Conservation (phyloP, 2,329 filamentous ascomycete species). For the Diaporthe sp. region DNA sequence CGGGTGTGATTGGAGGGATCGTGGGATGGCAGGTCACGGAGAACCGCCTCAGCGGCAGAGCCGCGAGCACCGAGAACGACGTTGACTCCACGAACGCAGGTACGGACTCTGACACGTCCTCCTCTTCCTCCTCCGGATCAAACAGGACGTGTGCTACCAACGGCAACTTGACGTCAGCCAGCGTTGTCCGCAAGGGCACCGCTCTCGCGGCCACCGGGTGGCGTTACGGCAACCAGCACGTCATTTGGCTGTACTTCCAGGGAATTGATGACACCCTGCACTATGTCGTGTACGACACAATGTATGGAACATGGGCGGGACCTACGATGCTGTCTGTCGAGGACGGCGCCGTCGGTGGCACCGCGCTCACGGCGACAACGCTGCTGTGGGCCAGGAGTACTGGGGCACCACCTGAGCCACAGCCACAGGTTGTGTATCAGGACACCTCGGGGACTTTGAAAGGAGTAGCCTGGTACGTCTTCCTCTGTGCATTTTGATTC, state of each 20-base stretch:
- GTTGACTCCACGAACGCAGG: not conserved
- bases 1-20: not conserved
- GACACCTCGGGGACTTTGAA: not conserved
- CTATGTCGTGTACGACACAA: conserved; percentile 7
- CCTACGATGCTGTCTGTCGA: not conserved
- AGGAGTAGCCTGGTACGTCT: conserved; percentile 7
- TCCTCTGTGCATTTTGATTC: not conserved
- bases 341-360: conserved; percentile 4
- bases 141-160: not conserved
- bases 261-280: not conserved
- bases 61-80: not conserved
- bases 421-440: conserved; percentile 14
- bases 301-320: conserved; percentile 2
- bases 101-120: not conserved
- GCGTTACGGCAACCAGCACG: conserved; percentile 18
- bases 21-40: conserved; percentile 15
- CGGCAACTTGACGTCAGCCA: not conserved
- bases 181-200: conserved; percentile 8
- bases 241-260: conserved; percentile 18
- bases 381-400: conserved; percentile 1
- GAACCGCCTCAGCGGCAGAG: not conserved
- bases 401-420: not conserved
- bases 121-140: not conserved
- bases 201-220: conserved; percentile 18
- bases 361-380: conserved; percentile 13